Evolutionary conservation across 208 protist genomes (phyloP), one percentile per base, ranked within the genome.

Genomic region (Giardia duodenalis): DNA sequence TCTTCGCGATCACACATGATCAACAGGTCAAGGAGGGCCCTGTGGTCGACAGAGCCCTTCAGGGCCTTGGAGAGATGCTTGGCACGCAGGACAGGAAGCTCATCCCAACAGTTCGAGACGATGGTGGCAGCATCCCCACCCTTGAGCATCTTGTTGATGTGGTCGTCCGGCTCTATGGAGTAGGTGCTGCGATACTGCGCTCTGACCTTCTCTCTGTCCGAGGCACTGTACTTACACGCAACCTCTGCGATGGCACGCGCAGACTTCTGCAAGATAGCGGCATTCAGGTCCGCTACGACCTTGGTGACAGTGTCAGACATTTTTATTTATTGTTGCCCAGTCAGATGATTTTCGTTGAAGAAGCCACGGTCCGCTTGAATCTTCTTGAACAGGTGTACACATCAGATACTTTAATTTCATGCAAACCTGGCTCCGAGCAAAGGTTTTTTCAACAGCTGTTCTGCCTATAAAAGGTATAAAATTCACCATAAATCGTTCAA

Each of bases 281-380:
- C 10, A 10, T 76, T 10, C 19, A 76, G 57, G 19, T 76, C 57
- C 10, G 57, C 10, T 10, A 30, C 57, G 57, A 76, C 30, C 57
- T 76, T 10, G 19, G 57, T 76, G 19, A 30, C 30, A 30, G 57
- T 76, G 19, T 39, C 30, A 39, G 57, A 10, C 57, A 76, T 76
- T 76, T 76, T 76, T 76, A 76, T 76, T 76, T 30, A 39, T 76
- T 76, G n/a, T n/a, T n/a, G n/a, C n/a, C n/a, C n/a, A n/a, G n/a
- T n/a, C n/a, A n/a, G n/a, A n/a, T n/a, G n/a, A n/a, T n/a, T n/a
- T n/a, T n/a, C n/a, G n/a, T n/a, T n/a, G n/a, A n/a, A n/a, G n/a
- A n/a, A n/a, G n/a, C n/a, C n/a, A n/a, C n/a, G n/a, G n/a, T n/a
- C n/a, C n/a, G n/a, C n/a, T n/a, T n/a, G n/a, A n/a, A n/a, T n/a